Conservation (phyloP, 371 early-diverging fungal species). For the Dentiscutata heterogama region DNA sequence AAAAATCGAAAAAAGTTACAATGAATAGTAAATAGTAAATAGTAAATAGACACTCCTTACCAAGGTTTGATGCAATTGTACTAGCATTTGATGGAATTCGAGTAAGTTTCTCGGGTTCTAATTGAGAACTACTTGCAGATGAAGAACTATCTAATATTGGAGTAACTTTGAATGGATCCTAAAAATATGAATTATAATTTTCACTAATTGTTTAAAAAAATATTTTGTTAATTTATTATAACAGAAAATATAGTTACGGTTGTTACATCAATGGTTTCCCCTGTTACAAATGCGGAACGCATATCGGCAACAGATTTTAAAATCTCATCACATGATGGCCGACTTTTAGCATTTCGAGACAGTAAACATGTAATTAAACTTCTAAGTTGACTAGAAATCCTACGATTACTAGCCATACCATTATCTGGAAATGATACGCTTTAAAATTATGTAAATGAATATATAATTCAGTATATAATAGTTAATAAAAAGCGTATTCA, state of each 20-base stretch:
- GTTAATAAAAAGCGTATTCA: neutral
- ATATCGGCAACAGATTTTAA: conserved; percentile 29
- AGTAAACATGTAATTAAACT: conserved; percentile 44
- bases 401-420: neutral
- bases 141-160: neutral
- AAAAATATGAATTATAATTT: neutral
- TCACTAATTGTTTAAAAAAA: neutral
- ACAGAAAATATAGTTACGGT: neutral
- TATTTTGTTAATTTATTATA: too few species aligned
- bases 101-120: neutral
- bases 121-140: neutral
- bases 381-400: conserved; percentile 44
- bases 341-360: conserved; percentile 38
- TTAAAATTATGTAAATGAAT: neutral
- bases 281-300: neutral
- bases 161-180: neutral
- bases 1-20: neutral
- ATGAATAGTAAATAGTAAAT: too few species aligned
- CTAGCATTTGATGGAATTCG: neutral
- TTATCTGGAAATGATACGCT: conserved; percentile 24
- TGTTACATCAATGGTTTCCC: conserved; percentile 1
- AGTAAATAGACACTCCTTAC: too few species aligned
- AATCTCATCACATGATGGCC: conserved; percentile 48
- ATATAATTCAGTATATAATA: too few species aligned
- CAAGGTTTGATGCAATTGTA: neutral